A percentile compares a stretch with the other conserved stretches of the same genome.
These are phyloP conservation scores for Saururus chinensis DNA, from an alignment of 164 flowering plant species.

Conservation along the genomic window DNA sequence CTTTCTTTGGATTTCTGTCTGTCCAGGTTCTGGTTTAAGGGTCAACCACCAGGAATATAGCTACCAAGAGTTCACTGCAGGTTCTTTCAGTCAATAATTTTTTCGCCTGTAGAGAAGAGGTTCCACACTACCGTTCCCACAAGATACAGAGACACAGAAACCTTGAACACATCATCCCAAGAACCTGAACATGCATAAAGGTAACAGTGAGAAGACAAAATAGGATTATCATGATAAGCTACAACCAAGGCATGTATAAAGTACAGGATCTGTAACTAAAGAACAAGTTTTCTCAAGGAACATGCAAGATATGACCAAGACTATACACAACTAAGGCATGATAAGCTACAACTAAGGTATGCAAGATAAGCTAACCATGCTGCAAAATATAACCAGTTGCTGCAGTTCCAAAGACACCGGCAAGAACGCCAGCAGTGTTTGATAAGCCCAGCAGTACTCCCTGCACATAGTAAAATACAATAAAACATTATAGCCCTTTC, in stretches of 20 bases:
- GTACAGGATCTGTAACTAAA: no score
- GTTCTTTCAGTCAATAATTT: slow-evolving; percentile 49
- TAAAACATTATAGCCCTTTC: no score
- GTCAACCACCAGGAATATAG: neutral
- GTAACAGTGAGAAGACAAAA: neutral
- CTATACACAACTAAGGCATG: neutral
- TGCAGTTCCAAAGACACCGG: slow-evolving; percentile 92
- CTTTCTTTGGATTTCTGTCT: neutral
- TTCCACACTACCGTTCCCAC: slow-evolving; percentile 96
- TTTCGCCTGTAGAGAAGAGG: slow-evolving; percentile 92
- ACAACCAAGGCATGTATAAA: no score
- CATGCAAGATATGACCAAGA: no score
- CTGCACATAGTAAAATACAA: slow-evolving; percentile 20
- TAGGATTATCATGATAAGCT: no score
- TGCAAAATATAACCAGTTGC: slow-evolving; percentile 95
- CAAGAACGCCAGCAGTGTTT: slow-evolving; percentile 93
- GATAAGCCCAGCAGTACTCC: slow-evolving; percentile 91
- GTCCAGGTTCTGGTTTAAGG: neutral
- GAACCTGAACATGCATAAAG: slow-evolving; percentile 44
- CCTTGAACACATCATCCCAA: slow-evolving; percentile 96
- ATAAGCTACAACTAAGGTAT: no score
- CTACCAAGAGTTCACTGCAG: neutral
- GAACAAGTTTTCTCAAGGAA: no score
- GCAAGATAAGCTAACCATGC: slow-evolving; percentile 49
- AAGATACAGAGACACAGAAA: slow-evolving; percentile 81